These are phyloP conservation scores for Dendrothele bispora DNA, from an alignment of 768 basidiomycete species.

Conservation along the genomic window DNA sequence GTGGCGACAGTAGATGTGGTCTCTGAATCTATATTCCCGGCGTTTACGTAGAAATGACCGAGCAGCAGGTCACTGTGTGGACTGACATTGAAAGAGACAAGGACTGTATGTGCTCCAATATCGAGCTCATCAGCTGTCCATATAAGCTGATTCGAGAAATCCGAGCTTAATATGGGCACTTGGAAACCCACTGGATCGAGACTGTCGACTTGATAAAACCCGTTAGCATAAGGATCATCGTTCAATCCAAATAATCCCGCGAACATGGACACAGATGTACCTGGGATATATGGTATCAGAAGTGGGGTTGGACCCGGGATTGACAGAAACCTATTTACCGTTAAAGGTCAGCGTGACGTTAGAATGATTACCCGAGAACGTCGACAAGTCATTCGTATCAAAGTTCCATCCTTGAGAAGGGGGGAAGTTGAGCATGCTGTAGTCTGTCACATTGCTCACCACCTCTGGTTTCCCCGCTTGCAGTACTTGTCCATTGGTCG, in stretches of 20 bases:
- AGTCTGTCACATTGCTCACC: too few species aligned
- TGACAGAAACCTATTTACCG: neutral
- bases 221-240: neutral
- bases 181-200: neutral
- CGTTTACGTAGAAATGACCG: too few species aligned
- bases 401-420: neutral
- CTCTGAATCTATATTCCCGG: too few species aligned
- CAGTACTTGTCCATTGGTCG: constrained; percentile 5
- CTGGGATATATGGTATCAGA: neutral
- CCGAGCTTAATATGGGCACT: too few species aligned
- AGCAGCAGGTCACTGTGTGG: too few species aligned
- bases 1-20: too few species aligned
- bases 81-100: too few species aligned
- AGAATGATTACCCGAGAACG: neutral
- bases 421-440: constrained; percentile 1
- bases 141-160: too few species aligned
- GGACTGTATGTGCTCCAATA: too few species aligned
- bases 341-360: constrained; percentile 1
- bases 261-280: neutral
- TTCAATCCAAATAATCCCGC: neutral
- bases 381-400: neutral
- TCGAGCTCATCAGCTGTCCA: too few species aligned
- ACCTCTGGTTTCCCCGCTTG: constrained; percentile 6
- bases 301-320: neutral
- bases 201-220: constrained; percentile 1